phyloP scores from a whole-genome alignment of 352 stramenopile genomes.

The Hyaloperonospora brassicae region DNA sequence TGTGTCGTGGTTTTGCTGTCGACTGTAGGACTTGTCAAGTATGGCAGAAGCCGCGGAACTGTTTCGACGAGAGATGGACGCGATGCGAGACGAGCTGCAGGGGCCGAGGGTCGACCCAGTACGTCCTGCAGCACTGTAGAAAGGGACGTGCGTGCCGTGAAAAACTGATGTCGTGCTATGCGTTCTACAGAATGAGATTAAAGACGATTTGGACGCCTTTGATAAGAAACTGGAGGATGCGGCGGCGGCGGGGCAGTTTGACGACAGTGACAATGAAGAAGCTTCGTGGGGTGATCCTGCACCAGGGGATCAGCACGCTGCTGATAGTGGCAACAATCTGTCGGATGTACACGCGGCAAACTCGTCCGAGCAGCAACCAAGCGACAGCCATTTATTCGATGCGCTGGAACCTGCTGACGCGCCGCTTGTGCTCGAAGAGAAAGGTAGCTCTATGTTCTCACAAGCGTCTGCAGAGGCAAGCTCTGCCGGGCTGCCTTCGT shows the following conservation, averaged over 20 bases:
- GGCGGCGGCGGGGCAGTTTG: constrained; percentile 67
- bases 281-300: constrained; percentile 49
- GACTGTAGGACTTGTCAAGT: constrained; percentile 59
- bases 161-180: constrained; percentile 8
- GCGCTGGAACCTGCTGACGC: constrained; percentile 21
- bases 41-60: constrained; percentile 75
- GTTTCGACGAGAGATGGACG: constrained; percentile 83
- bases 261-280: constrained; percentile 75
- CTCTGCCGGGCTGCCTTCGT: constrained; percentile 18
- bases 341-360: constrained; percentile 17
- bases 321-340: constrained; percentile 18
- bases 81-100: constrained; percentile 54
- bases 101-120: constrained; percentile 30
- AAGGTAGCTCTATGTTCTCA: constrained; percentile 28
- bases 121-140: constrained; percentile 1
- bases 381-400: constrained; percentile 25
- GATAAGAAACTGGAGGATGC: constrained; percentile 75
- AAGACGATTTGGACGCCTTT: constrained; percentile 63
- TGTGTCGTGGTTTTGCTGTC: constrained; percentile 5
- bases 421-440: constrained; percentile 23
- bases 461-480: constrained; percentile 15
- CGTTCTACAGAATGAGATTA: constrained; percentile 31
- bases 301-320: constrained; percentile 16
- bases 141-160: background rate
- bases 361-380: constrained; percentile 16